Percentiles rank a stretch among this genome's conserved stretches.
These are phyloP conservation scores for Canna indica DNA, from an alignment of 176 grass and related monocot species.

Conservation along the genomic window DNA sequence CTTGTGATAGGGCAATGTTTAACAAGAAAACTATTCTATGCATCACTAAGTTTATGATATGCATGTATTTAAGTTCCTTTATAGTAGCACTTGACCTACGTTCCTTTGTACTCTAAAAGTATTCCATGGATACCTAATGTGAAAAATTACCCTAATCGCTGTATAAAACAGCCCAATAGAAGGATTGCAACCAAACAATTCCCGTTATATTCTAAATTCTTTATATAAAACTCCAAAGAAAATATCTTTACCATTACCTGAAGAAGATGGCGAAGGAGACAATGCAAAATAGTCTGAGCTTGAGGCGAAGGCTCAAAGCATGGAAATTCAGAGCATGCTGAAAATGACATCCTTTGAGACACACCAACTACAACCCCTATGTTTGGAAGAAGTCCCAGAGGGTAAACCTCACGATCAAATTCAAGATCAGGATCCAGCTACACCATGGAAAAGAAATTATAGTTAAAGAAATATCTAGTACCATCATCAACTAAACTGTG, in stretches of 20 bases:
- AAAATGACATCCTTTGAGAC: conserved; percentile 92
- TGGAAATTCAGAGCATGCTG: conserved; percentile 78
- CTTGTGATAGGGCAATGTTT: no score
- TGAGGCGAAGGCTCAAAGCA: conserved; percentile 96
- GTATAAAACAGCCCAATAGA: not conserved
- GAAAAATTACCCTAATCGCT: not conserved
- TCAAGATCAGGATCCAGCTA: conserved; percentile 98
- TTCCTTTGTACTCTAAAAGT: no score
- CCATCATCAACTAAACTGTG: not conserved
- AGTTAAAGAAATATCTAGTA: not conserved
- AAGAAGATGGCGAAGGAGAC: conserved; percentile 89
- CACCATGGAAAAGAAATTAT: conserved; percentile 25
- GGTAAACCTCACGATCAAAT: conserved; percentile 96
- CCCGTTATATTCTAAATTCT: not conserved
- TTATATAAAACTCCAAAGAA: not conserved
- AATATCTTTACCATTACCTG: conserved; percentile 35
- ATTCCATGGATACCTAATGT: not conserved
- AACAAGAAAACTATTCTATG: no score
- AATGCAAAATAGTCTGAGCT: conserved; percentile 98
- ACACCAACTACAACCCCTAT: conserved; percentile 89
- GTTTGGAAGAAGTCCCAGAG: conserved; percentile 95
- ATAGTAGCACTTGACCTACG: no score
- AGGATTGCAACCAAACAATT: conserved; percentile 1
- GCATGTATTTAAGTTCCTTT: no score
- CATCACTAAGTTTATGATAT: no score